phyloP scores from a whole-genome alignment of 179 eudicot genomes.

The Silene coronaria region DNA sequence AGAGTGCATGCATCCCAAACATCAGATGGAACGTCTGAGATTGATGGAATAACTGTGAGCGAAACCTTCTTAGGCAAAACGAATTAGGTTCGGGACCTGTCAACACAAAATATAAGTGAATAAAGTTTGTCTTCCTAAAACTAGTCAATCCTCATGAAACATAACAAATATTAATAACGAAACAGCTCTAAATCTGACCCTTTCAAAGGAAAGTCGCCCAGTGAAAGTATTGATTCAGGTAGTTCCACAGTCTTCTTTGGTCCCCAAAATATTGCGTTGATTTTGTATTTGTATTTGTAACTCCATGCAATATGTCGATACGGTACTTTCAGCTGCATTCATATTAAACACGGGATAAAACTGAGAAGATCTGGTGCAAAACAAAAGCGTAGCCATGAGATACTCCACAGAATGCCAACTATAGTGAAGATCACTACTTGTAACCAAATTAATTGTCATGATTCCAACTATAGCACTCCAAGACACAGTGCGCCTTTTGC shows the following conservation, averaged over 20 bases:
- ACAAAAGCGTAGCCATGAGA: background rate
- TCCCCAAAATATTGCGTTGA: conserved; percentile 70
- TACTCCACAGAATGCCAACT: background rate
- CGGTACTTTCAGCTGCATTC: conserved; percentile 37
- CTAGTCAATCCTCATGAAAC: background rate
- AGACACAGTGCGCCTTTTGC: background rate
- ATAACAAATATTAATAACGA: conserved; percentile 15
- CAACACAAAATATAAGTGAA: conserved; percentile 7
- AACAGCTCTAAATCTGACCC: conserved; percentile 69
- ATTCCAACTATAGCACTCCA: background rate
- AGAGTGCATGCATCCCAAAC: conserved; percentile 88
- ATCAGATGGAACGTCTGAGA: conserved; percentile 52
- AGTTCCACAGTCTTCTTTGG: conserved; percentile 50
- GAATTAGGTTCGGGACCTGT: conserved; percentile 34
- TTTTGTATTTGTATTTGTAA: conserved; percentile 26
- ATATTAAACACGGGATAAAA: conserved; percentile 8
- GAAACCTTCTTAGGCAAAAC: conserved; percentile 41
- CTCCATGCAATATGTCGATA: conserved; percentile 20
- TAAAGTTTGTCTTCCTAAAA: background rate
- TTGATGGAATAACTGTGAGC: conserved; percentile 69
- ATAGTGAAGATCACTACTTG: background rate
- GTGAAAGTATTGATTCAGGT: conserved; percentile 36
- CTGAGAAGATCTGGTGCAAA: background rate
- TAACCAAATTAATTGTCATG: background rate
- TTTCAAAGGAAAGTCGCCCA: conserved; percentile 60